phyloP scores from a whole-genome alignment of 768 basidiomycete species.

The Boletus rex-veris region DNA sequence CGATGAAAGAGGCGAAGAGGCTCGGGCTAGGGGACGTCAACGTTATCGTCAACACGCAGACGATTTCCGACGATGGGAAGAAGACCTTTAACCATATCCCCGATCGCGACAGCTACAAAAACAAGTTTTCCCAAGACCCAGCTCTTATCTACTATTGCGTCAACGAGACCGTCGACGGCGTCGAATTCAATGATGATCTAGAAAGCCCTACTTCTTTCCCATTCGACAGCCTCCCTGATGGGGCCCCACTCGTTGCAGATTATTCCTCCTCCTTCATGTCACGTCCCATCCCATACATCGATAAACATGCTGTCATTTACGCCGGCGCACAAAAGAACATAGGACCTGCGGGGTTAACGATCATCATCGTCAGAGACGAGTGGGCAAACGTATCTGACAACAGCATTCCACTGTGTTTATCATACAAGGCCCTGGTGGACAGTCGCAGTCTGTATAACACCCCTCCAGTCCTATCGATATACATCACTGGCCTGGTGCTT shows the following conservation, averaged over 20 bases:
- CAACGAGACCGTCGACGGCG: conserved; percentile 97
- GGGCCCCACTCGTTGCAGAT: conserved; percentile 84
- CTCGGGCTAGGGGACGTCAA: conserved; percentile 59
- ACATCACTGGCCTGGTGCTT: conserved; percentile 85
- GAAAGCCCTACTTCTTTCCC: conserved; percentile 69
- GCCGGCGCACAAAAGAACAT: conserved; percentile 99
- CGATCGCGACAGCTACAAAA: conserved; percentile 57
- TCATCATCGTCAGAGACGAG: conserved; percentile 93
- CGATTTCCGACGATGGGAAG: conserved; percentile 54
- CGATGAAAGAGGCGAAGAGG: conserved; percentile 75
- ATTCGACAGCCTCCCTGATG: conserved; percentile 63
- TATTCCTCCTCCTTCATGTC: conserved; percentile 98
- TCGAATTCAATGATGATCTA: conserved; percentile 72
- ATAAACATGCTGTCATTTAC: conserved; percentile 90
- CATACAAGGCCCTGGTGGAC: conserved; percentile 82
- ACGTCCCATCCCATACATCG: conserved; percentile 81
- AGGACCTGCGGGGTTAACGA: conserved; percentile 88
- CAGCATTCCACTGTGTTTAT: conserved; percentile 74
- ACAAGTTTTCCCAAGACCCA: conserved; percentile 68
- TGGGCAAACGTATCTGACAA: conserved; percentile 67
- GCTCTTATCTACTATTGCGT: conserved; percentile 98
- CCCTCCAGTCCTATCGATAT: conserved; percentile 87
- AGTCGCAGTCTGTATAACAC: conserved; percentile 85
- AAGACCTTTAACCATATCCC: conserved; percentile 80
- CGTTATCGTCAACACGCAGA: conserved; percentile 68